phyloP scores from a whole-genome alignment of 441 rosid species.

The Biscutella auriculata region DNA sequence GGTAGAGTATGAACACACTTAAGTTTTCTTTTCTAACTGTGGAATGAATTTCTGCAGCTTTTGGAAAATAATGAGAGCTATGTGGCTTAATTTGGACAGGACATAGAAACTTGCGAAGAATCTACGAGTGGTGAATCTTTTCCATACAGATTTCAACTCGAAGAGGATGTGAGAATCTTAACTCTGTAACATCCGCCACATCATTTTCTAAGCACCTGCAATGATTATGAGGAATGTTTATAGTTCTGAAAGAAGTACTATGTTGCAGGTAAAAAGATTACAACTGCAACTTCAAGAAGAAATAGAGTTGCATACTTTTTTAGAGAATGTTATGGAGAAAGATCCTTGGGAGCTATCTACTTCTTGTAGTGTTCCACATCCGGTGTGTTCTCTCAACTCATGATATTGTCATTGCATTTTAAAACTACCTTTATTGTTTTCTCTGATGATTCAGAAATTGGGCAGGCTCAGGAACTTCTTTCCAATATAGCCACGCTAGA shows the following conservation, averaged over 20 bases:
- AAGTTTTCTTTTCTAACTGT: neutral
- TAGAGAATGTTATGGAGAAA: constrained; percentile 48
- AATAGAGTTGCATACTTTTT: constrained; percentile 42
- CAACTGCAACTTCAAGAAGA: constrained; percentile 60
- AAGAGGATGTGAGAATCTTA: constrained; percentile 58
- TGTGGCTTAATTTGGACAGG: constrained; percentile 25
- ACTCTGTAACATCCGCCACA: neutral
- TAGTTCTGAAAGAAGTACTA: neutral
- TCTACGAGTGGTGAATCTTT: constrained; percentile 31
- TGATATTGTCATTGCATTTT: neutral
- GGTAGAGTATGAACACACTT: constrained; percentile 15
- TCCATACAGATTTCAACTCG: constrained; percentile 62
- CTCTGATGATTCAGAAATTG: constrained; percentile 2
- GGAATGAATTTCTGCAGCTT: neutral
- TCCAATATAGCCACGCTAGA: constrained; percentile 39
- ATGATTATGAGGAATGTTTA: neutral
- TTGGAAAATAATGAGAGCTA: neutral
- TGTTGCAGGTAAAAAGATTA: constrained; percentile 53
- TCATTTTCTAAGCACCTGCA: neutral
- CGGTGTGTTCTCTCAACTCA: constrained; percentile 28
- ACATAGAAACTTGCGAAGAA: constrained; percentile 22
- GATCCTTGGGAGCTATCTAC: constrained; percentile 37
- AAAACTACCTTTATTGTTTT: neutral
- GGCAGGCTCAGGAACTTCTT: constrained; percentile 48
- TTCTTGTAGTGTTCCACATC: constrained; percentile 42